Evolutionary conservation across 1,284 basidiomycete genomes (phyloP).

Genomic region (Athelia sp.): DNA sequence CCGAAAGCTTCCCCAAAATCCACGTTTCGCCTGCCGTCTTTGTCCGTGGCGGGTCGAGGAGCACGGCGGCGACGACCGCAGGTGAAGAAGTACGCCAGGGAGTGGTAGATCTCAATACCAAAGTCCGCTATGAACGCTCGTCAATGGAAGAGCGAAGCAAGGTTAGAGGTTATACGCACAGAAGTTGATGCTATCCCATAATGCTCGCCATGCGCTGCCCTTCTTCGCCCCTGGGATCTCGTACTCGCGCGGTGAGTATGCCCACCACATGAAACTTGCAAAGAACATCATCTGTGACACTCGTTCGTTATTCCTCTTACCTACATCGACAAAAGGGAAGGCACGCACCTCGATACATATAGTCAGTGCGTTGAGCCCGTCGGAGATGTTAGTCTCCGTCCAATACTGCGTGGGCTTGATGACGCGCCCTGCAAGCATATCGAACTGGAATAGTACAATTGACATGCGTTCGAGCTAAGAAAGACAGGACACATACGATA

Average conservation of each 20-base stretch:
- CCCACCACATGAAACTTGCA: slow-evolving; percentile 74
- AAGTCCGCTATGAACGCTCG: slow-evolving; percentile 49
- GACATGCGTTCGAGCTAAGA: not conserved
- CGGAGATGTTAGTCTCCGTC: slow-evolving; percentile 73
- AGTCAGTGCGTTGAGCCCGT: slow-evolving; percentile 78
- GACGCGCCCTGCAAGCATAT: slow-evolving; percentile 50
- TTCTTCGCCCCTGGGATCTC: slow-evolving; percentile 24
- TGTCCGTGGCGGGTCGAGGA: slow-evolving; percentile 31
- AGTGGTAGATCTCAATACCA: slow-evolving; percentile 53
- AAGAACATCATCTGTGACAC: slow-evolving; percentile 73
- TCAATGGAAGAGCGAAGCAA: slow-evolving; percentile 5
- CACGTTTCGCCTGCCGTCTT: slow-evolving; percentile 22
- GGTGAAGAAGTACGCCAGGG: slow-evolving; percentile 57
- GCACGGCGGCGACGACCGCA: slow-evolving; percentile 40
- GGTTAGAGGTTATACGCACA: slow-evolving; percentile 31
- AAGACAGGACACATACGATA: slow-evolving; percentile 40
- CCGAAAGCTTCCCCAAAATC: slow-evolving; percentile 53
- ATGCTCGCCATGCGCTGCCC: slow-evolving; percentile 56
- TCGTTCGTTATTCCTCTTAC: too few relatives aligned
- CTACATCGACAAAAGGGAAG: not conserved
- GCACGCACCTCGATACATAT: slow-evolving; percentile 72
- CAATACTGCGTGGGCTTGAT: slow-evolving; percentile 71
- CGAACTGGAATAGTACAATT: slow-evolving; percentile 41
- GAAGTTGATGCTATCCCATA: slow-evolving; percentile 79
- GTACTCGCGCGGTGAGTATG: slow-evolving; percentile 73